These are phyloP conservation scores for Elsinoe necatrix DNA, from an alignment of 2,329 filamentous ascomycete species.

Conservation along the genomic window DNA sequence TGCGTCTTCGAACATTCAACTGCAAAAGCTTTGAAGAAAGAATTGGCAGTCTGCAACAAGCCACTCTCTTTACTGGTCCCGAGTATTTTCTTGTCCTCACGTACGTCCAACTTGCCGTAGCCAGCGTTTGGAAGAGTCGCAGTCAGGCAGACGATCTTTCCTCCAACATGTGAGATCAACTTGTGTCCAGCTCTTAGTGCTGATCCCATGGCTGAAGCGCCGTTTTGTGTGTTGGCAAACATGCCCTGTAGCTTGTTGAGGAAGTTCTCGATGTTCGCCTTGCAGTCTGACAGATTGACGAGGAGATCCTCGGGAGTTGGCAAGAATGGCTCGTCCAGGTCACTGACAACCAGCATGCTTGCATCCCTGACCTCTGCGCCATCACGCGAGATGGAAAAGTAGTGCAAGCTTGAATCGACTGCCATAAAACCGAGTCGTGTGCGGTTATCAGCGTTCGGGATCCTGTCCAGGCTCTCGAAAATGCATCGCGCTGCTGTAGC, in stretches of 20 bases:
- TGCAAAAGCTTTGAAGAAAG: constrained; percentile 98
- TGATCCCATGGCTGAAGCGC: constrained; percentile 87
- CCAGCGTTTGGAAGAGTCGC: constrained; percentile 86
- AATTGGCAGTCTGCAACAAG: constrained; percentile 83
- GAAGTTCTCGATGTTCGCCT: constrained; percentile 85
- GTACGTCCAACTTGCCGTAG: constrained; percentile 80
- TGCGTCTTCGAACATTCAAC: constrained; percentile 99
- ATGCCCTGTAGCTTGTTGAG: constrained; percentile 84
- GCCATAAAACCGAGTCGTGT: constrained; percentile 92
- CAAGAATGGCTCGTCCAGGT: constrained; percentile 92
- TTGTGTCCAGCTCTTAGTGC: constrained; percentile 90
- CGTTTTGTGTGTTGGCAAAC: constrained; percentile 91
- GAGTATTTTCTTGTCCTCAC: constrained; percentile 91
- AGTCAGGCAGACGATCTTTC: constrained; percentile 87
- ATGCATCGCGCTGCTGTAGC: constrained; percentile 91
- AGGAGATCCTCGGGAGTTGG: constrained; percentile 87
- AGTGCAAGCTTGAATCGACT: constrained; percentile 88
- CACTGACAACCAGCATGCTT: constrained; percentile 87
- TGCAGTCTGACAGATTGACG: constrained; percentile 79
- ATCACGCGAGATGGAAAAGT: constrained; percentile 90
- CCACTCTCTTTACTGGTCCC: constrained; percentile 86
- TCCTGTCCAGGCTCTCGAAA: constrained; percentile 85
- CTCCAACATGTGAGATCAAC: constrained; percentile 85
- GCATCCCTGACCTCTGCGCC: constrained; percentile 75
- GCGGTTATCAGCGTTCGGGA: constrained; percentile 93